These are phyloP conservation scores for Penicillium cataractarum DNA, from an alignment of 495 filamentous ascomycete genomes.

Conservation along the genomic window DNA sequence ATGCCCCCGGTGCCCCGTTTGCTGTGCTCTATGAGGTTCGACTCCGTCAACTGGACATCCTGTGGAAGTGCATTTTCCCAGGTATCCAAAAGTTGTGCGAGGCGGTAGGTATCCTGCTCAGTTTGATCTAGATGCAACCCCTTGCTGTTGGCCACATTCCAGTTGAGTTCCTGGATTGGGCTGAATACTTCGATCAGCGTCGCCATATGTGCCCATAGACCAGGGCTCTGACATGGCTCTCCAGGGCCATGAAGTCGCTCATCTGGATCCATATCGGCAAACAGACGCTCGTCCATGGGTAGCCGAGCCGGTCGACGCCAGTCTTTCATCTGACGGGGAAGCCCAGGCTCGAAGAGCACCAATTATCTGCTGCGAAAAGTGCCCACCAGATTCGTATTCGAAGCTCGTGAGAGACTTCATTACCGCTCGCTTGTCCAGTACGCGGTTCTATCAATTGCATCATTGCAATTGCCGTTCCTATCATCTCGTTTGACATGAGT, in stretches of 20 bases:
- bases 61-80: neutral
- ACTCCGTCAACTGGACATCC: neutral
- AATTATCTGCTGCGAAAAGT: neutral
- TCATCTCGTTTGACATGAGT: neutral
- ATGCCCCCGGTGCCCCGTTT: neutral
- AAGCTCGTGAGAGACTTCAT: neutral
- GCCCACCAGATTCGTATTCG: neutral
- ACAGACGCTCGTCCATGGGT: neutral
- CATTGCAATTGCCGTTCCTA: neutral
- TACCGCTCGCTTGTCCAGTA: neutral
- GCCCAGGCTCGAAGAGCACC: neutral
- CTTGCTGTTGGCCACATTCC: neutral
- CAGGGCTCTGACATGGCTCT: neutral
- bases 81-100: neutral
- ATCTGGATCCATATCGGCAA: neutral
- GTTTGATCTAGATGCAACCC: neutral
- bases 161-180: neutral
- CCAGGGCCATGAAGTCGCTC: neutral
- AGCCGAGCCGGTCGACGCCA: neutral
- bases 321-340: neutral
- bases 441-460: neutral
- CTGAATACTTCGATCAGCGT: neutral
- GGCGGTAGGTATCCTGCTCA: neutral
- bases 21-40: neutral
- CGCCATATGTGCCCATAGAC: neutral